Conservation (phyloP, 352 stramenopile genomes). For the Elongisporangium prolatum region DNA sequence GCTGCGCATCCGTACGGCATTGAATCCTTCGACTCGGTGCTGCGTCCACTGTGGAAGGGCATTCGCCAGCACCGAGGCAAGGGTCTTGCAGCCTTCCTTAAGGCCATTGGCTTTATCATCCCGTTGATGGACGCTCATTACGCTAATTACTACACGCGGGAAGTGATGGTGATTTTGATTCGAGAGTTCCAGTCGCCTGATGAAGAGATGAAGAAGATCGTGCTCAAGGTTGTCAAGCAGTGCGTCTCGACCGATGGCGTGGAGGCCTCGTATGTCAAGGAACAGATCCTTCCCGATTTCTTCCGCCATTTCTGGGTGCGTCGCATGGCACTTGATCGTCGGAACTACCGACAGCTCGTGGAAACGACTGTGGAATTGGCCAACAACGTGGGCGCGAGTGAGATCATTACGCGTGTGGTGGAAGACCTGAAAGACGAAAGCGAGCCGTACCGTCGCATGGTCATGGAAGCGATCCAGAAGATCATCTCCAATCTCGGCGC, state of each 20-base stretch:
- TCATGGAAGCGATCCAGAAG: slow-evolving; percentile 98
- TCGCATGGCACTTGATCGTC: slow-evolving; percentile 96
- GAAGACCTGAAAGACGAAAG: slow-evolving; percentile 99
- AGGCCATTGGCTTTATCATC: slow-evolving; percentile 99
- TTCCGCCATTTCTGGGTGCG: slow-evolving; percentile 99
- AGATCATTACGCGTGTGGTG: slow-evolving; percentile 97
- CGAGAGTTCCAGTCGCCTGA: slow-evolving; percentile 98
- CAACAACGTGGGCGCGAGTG: slow-evolving; percentile 99
- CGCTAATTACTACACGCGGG: slow-evolving; percentile 98
- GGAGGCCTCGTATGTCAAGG: slow-evolving; percentile 96
- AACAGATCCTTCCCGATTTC: slow-evolving; percentile 98
- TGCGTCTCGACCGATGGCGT: slow-evolving; percentile 98
- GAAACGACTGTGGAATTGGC: slow-evolving; percentile 98
- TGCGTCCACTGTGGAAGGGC: slow-evolving; percentile 97
- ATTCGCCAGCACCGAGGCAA: slow-evolving; percentile 98
- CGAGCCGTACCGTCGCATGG: slow-evolving; percentile 98
- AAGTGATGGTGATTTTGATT: slow-evolving; percentile 99
- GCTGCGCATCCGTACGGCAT: slow-evolving; percentile 99
- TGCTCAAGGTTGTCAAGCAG: slow-evolving; percentile 96
- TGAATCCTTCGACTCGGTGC: slow-evolving; percentile 98
- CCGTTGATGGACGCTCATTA: slow-evolving; percentile 99
- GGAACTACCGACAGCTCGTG: slow-evolving; percentile 98
- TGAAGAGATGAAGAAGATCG: slow-evolving; percentile 99
- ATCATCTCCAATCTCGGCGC: slow-evolving; percentile 97
- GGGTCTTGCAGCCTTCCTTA: slow-evolving; percentile 97